Evolutionary conservation across 176 grass and related monocot species (phyloP).

Genomic region (Carex parvula): DNA sequence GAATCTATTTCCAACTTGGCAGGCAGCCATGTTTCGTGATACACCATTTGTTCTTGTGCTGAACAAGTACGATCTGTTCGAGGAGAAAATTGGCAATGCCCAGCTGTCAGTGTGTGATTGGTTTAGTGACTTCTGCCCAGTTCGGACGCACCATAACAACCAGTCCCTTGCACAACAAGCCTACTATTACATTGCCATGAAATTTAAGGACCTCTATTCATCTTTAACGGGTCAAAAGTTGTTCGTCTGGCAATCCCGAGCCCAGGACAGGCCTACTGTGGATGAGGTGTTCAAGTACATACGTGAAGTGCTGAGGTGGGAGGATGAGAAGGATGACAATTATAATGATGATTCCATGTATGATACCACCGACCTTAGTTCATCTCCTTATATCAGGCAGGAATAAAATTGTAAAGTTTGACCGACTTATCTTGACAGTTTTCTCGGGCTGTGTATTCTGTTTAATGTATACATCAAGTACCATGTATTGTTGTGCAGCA

Average conservation of each 20-base stretch:
- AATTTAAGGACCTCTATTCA: constrained; percentile 80
- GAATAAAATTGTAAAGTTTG: constrained; percentile 40
- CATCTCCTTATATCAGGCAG: constrained; percentile 61
- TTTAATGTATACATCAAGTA: constrained; percentile 17
- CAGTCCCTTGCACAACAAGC: constrained; percentile 86
- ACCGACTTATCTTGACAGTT: not conserved
- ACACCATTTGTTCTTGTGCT: constrained; percentile 84
- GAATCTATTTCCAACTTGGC: constrained; percentile 1
- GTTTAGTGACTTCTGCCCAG: constrained; percentile 74
- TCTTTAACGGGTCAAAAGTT: constrained; percentile 54
- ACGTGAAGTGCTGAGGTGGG: constrained; percentile 81
- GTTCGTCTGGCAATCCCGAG: constrained; percentile 83
- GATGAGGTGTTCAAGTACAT: constrained; percentile 84
- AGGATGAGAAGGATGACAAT: constrained; percentile 62
- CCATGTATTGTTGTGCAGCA: constrained; percentile 20
- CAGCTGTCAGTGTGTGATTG: constrained; percentile 60
- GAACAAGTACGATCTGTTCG: constrained; percentile 90
- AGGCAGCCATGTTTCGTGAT: constrained; percentile 70
- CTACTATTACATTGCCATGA: constrained; percentile 82
- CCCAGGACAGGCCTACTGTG: constrained; percentile 49
- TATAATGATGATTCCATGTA: constrained; percentile 82
- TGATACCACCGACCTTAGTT: constrained; percentile 86
- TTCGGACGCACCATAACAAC: constrained; percentile 70
- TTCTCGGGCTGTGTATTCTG: constrained; percentile 26
- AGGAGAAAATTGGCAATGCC: constrained; percentile 62